Conservation (phyloP, 2,329 filamentous ascomycete species). For the Colletotrichum echinochloae region DNA sequence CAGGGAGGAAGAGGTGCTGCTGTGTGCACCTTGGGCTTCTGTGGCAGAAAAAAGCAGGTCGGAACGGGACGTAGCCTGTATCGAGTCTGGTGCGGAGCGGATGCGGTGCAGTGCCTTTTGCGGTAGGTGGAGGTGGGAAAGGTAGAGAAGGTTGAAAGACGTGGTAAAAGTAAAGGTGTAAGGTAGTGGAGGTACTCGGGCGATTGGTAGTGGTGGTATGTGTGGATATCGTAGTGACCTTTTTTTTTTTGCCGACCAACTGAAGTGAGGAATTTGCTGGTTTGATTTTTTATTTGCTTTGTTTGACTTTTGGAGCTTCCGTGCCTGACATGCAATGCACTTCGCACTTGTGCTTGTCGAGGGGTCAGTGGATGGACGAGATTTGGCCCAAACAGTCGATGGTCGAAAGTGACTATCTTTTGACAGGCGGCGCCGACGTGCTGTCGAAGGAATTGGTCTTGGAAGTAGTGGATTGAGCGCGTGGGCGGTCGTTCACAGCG, state of each 20-base stretch:
- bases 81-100: conserved; percentile 56
- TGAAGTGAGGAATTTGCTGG: conserved; percentile 58
- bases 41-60: conserved; percentile 68
- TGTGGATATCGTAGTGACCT: conserved; percentile 1
- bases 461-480: conserved; percentile 6
- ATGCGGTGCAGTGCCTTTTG: conserved; percentile 21
- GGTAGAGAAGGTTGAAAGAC: conserved; percentile 22
- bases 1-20: conserved; percentile 65
- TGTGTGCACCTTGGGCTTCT: conserved; percentile 53
- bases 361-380: conserved; percentile 19
- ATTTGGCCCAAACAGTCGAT: conserved; percentile 29
- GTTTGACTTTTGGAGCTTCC: conserved; percentile 46
- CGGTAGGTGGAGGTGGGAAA: conserved; percentile 30
- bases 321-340: conserved; percentile 49
- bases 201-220: conserved; percentile 10
- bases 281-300: conserved; percentile 55
- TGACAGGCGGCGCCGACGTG: conserved; percentile 32
- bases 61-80: conserved; percentile 56
- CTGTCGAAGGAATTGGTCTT: conserved; percentile 17
- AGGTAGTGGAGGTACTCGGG: conserved; percentile 27
- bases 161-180: conserved; percentile 7
- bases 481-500: conserved; percentile 12
- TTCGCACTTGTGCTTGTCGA: conserved; percentile 43
- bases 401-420: conserved; percentile 29
- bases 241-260: conserved; percentile 48